Base-by-base conservation (phyloP, 169 alveolate species). In the Cardiosporidium cionae region DNA sequence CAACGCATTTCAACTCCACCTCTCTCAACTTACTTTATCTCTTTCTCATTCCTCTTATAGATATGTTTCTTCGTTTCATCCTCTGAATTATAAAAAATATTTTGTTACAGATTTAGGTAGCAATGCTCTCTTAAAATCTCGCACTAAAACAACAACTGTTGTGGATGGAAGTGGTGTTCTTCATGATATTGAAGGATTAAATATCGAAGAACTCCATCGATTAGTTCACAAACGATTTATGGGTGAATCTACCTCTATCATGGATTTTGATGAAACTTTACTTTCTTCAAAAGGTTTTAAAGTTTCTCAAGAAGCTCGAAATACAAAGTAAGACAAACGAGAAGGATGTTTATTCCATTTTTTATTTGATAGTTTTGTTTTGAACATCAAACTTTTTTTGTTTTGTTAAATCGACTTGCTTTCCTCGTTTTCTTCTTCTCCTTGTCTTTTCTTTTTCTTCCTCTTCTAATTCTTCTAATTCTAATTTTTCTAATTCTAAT, bases 61-160 rank as follows among this genome's bases (percentile, higher is more conserved):
- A n/a, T n/a, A n/a, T n/a, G n/a, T n/a, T n/a, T n/a, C n/a, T n/a
- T n/a, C n/a, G n/a, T n/a, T n/a, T n/a, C n/a, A n/a, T n/a, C n/a
- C n/a, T n/a, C n/a, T n/a, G n/a, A n/a, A n/a, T n/a, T n/a, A n/a
- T n/a, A n/a, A n/a, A n/a, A n/a, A n/a, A n/a, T n/a, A n/a, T n/a
- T n/a, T n/a, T n/a, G n/a, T n/a, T n/a, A n/a, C n/a, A n/a, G 96
- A 91, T 70, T 70, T 91, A 66, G 96, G 96, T 23, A 79, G 90
- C 73, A 91, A 91, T 73, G 93, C 91, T 28, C 79, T 91, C 53
- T 81, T 88, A 65, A 76, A 79, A 31, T 84, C 92, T 16, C 86
- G 88, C 67, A 86, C 91, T 32, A 87, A 84, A 75, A 89, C 90
- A 16, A 70, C 84, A 28, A 82, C 93, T n/a, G 81, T 91, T 29